Evolutionary conservation across 2,329 filamentous ascomycete genomes (phyloP).

Genomic region (Acephala macrosclerotiorum): DNA sequence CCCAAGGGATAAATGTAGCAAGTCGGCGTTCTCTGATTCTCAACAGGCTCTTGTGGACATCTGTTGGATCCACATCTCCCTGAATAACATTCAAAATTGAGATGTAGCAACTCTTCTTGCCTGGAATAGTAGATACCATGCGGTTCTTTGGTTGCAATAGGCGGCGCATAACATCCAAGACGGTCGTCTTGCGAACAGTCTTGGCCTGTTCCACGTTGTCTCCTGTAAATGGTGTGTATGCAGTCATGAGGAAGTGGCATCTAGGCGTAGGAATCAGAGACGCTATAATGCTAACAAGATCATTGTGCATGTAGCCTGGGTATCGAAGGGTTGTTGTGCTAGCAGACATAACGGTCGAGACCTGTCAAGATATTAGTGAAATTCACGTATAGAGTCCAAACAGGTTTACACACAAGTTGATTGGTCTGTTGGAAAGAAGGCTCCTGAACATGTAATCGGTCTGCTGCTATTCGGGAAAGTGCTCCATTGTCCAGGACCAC

Average conservation of each 20-base stretch:
- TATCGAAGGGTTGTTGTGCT: constrained; percentile 96
- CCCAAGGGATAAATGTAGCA: constrained; percentile 98
- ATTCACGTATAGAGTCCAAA: not conserved
- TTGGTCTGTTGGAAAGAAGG: constrained; percentile 98
- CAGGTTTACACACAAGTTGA: constrained; percentile 69
- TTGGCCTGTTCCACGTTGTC: constrained; percentile 97
- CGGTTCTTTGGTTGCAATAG: constrained; percentile 97
- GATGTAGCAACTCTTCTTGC: constrained; percentile 98
- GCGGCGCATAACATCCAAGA: constrained; percentile 95
- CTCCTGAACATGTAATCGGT: constrained; percentile 92
- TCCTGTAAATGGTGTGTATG: constrained; percentile 96
- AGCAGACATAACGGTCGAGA: constrained; percentile 98
- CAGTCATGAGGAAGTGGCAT: constrained; percentile 98
- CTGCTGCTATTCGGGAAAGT: constrained; percentile 90
- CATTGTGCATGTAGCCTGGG: constrained; percentile 99
- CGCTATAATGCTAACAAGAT: constrained; percentile 94
- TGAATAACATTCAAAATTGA: constrained; percentile 99
- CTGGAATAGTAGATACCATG: constrained; percentile 96
- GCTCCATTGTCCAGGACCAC: constrained; percentile 97
- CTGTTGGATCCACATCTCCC: constrained; percentile 96
- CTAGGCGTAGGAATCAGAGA: constrained; percentile 95
- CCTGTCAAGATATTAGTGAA: constrained; percentile 50
- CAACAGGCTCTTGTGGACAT: constrained; percentile 97
- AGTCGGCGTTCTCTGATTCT: constrained; percentile 93
- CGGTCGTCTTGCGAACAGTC: constrained; percentile 97